phyloP scores from a whole-genome alignment of 2,329 filamentous ascomycete genomes.

The Talaromyces sp. region DNA sequence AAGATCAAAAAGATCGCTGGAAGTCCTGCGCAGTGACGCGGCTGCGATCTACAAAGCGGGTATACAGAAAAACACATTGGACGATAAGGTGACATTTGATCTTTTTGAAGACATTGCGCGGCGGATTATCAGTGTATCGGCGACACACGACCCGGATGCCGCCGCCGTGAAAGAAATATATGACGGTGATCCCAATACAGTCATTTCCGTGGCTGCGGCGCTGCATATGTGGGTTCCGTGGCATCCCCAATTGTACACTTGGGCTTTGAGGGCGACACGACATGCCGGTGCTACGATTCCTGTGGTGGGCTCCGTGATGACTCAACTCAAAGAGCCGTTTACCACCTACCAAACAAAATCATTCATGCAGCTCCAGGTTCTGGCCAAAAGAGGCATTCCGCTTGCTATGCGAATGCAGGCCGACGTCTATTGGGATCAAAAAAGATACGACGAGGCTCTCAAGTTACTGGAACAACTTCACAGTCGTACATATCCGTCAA shows the following conservation, averaged over 20 bases:
- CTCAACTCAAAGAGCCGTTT: constrained; percentile 1
- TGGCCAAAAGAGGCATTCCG: constrained; percentile 17
- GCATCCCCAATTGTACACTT: neutral
- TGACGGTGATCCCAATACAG: neutral
- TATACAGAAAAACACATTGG: neutral
- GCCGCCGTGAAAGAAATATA: constrained; percentile 1
- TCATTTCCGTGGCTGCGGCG: neutral
- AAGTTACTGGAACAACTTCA: constrained; percentile 22
- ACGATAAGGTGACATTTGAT: neutral
- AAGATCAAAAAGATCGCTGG: neutral
- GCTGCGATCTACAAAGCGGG: neutral
- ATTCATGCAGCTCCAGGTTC: neutral
- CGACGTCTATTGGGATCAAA: constrained; percentile 18
- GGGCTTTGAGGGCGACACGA: neutral
- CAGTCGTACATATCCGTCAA: constrained; percentile 15
- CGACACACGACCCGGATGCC: neutral
- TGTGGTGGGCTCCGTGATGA: neutral
- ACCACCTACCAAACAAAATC: neutral
- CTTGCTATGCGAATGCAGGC: constrained; percentile 25
- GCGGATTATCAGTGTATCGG: neutral
- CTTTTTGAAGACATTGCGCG: constrained; percentile 3
- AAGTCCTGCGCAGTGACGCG: neutral
- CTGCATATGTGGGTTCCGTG: neutral
- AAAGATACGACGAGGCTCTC: constrained; percentile 17
- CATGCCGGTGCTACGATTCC: constrained; percentile 5